Evolutionary conservation across 305 asterid species (phyloP).

Genomic region (Fraxinus ornus): DNA sequence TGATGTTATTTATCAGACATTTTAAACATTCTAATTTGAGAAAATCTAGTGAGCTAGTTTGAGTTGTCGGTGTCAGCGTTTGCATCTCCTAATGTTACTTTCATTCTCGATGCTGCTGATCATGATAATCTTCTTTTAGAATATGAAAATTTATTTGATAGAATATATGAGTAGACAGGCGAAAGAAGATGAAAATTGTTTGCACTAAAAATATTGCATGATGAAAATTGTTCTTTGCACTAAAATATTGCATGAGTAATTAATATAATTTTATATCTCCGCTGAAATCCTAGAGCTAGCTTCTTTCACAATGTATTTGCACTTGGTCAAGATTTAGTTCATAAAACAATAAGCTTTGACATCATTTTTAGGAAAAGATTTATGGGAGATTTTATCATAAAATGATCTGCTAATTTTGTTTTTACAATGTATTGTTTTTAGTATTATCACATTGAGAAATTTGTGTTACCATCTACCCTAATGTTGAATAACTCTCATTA

Average conservation of each 20-base stretch:
- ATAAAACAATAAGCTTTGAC: neutral
- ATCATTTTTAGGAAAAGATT: neutral
- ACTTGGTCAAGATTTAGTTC: neutral
- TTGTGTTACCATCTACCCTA: conserved; percentile 10
- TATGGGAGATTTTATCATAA: neutral
- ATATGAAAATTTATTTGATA: neutral
- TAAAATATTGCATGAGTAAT: neutral
- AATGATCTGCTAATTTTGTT: conserved; percentile 11
- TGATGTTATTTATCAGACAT: neutral
- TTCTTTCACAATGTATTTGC: neutral
- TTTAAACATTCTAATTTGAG: neutral
- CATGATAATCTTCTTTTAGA: neutral
- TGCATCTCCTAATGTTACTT: neutral
- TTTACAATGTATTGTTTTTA: neutral
- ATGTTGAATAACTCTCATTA: neutral
- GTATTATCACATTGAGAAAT: conserved; percentile 1
- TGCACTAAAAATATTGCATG: too few species aligned
- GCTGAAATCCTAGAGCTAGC: neutral
- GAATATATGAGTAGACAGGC: neutral
- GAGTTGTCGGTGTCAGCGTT: neutral
- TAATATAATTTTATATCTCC: neutral
- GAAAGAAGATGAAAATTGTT: neutral
- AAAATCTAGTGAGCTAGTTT: neutral
- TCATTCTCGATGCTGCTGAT: neutral
- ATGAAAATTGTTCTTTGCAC: neutral